Percentiles rank a stretch among this genome's conserved stretches.
These are phyloP conservation scores for Ganoderma sp. DNA, from an alignment of 1,284 basidiomycete genomes.

Conservation along the genomic window DNA sequence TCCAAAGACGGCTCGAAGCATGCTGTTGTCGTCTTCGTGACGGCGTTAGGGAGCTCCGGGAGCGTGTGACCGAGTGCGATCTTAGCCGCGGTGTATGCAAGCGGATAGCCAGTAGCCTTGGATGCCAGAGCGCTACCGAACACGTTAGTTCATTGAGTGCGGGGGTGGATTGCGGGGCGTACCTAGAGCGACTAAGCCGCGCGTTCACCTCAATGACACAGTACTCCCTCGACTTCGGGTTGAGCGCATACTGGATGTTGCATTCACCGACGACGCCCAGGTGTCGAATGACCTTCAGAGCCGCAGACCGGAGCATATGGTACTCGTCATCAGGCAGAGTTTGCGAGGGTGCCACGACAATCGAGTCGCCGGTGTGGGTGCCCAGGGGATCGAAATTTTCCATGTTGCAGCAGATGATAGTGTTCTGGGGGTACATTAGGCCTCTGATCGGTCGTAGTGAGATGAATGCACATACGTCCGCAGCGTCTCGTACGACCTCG, in stretches of 20 bases:
- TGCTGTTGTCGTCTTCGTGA: constrained; percentile 98
- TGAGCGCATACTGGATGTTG: constrained; percentile 98
- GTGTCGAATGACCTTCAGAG: constrained; percentile 88
- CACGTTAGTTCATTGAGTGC: constrained; percentile 63
- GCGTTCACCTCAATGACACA: constrained; percentile 99
- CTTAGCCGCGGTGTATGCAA: constrained; percentile 99
- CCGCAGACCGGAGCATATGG: constrained; percentile 98
- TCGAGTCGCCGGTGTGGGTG: constrained; percentile 99
- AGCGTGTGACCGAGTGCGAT: constrained; percentile 99
- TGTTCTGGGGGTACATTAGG: constrained; percentile 61
- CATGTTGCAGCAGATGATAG: constrained; percentile 97
- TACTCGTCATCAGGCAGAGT: constrained; percentile 98
- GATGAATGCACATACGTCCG: constrained; percentile 68
- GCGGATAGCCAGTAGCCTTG: constrained; percentile 98
- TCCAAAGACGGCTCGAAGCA: constrained; percentile 99
- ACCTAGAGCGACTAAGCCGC: constrained; percentile 60
- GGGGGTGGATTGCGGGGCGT: constrained; percentile 9
- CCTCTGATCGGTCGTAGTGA: constrained; percentile 8
- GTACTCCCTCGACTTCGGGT: constrained; percentile 92
- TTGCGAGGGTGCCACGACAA: constrained; percentile 98
- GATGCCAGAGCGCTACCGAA: constrained; percentile 83
- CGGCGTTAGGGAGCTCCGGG: constrained; percentile 97
- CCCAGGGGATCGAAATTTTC: constrained; percentile 99
- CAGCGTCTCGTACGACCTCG: constrained; percentile 97
- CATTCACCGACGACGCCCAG: constrained; percentile 99